Conservation (phyloP, 352 stramenopile genomes). For the Globisporangium spinosum region DNA sequence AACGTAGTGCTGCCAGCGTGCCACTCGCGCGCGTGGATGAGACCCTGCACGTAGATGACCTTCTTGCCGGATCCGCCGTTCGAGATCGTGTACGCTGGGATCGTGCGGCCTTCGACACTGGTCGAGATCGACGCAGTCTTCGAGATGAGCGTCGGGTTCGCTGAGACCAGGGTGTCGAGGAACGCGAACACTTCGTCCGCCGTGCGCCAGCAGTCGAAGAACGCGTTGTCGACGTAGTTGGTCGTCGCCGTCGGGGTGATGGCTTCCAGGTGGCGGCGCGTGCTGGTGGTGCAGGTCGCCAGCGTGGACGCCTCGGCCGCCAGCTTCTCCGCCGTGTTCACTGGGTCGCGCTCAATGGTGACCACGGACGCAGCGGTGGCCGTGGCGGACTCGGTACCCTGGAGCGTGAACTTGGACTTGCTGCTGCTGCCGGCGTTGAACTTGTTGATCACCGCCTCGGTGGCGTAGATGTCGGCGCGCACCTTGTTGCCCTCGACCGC, state of each 20-base stretch:
- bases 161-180: constrained; percentile 19
- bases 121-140: constrained; percentile 14
- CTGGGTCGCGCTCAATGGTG: neutral
- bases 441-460: constrained; percentile 8
- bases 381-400: neutral
- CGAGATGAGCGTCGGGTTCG: constrained; percentile 12
- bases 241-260: neutral
- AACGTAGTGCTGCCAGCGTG: constrained; percentile 15
- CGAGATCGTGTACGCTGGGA: constrained; percentile 27
- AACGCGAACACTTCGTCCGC: constrained; percentile 26
- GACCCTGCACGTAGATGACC: constrained; percentile 20
- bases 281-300: constrained; percentile 3
- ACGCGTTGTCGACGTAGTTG: constrained; percentile 21
- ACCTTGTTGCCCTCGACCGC: neutral
- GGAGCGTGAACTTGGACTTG: neutral
- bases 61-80: constrained; percentile 7
- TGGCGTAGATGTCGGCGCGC: constrained; percentile 11
- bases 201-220: constrained; percentile 33
- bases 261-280: constrained; percentile 7
- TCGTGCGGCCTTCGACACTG: constrained; percentile 16
- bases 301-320: constrained; percentile 2
- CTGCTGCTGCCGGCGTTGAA: neutral
- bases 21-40: constrained; percentile 20
- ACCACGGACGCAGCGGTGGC: neutral
- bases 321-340: constrained; percentile 2